Base-by-base conservation (phyloP, 2,329 filamentous ascomycete species). In the Podosphaera xanthii region DNA sequence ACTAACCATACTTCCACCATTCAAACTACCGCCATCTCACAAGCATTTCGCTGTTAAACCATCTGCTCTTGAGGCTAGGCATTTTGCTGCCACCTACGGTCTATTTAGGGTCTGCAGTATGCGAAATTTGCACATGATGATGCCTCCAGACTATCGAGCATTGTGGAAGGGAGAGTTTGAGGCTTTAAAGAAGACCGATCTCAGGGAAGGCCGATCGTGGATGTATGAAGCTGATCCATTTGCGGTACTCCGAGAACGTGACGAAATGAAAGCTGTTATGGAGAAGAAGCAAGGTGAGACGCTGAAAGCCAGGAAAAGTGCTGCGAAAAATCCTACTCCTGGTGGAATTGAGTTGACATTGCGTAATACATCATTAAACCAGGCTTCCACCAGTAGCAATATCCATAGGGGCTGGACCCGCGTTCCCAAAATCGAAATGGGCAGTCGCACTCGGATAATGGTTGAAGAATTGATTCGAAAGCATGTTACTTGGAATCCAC, bases 201-300 rank as follows among this genome's bases (percentile, higher is more conserved):
- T 87, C 56, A 85, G 83, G 67, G 83, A 87, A 49, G 89, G 79
- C n/a, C 80, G 80, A 63, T 84, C 75, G 0, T 96, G 90, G 86
- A 83, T 94, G 79, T 98, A 97, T 70, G 90, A 94, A 65, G 88
- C 89, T 9, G 92, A 98, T 67, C 92, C 92, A 0, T 98, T 98
- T 72, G 79, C 83, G 61, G 83, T 87, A 0, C 77, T 86, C 63
- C 79, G 83, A 64, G 87, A 94, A 70, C 77, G 86, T 58, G 86
- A 94, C 65, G 85, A 89, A 66, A 83, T 86, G 7, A 86, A 85
- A 63, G 81, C 79, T 1, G 76, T 81, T 2, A 80, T 83, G 53
- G 86, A 89, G 67, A 95, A 92, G 76, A 88, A 87, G 72, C 78
- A 82, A 60, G 81, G 79, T 62, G 86, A 92, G 66, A 75, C 78